Evolutionary conservation across 1,284 basidiomycete genomes (phyloP).

Genomic region (Cryptococcus sp.): DNA sequence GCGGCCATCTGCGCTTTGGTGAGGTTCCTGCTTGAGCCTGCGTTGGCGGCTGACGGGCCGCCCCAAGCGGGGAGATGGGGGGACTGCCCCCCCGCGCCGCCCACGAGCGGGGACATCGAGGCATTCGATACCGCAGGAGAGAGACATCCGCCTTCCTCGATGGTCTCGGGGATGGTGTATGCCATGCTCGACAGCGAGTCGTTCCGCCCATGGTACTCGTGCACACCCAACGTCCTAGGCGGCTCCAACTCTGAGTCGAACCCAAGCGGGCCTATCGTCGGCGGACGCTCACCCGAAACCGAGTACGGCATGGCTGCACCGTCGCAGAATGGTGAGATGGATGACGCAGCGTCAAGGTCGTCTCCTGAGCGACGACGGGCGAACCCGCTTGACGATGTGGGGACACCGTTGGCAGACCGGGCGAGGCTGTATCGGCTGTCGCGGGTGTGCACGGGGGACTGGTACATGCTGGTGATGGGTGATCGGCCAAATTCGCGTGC

Average conservation of each 20-base stretch:
- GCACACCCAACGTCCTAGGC: background rate
- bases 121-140: slow-evolving; percentile 11
- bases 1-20: slow-evolving; percentile 35
- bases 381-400: background rate
- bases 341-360: slow-evolving; percentile 13
- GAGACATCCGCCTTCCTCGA: slow-evolving; percentile 3
- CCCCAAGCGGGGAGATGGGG: slow-evolving; percentile 71
- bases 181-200: slow-evolving; percentile 10
- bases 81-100: no score
- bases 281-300: background rate
- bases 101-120: slow-evolving; percentile 8
- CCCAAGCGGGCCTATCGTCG: slow-evolving; percentile 6
- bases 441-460: background rate
- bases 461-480: background rate
- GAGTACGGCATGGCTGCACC: slow-evolving; percentile 1
- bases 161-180: slow-evolving; percentile 9
- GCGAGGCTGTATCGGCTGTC: background rate
- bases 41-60: slow-evolving; percentile 76
- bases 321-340: slow-evolving; percentile 41
- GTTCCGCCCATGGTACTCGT: slow-evolving; percentile 3
- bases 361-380: slow-evolving; percentile 10
- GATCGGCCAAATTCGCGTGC: background rate
- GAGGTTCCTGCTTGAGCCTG: background rate
- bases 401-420: background rate
- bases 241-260: slow-evolving; percentile 51